Base-by-base conservation (phyloP, 208 protist genomes). In the Leishmania mexicana region DNA sequence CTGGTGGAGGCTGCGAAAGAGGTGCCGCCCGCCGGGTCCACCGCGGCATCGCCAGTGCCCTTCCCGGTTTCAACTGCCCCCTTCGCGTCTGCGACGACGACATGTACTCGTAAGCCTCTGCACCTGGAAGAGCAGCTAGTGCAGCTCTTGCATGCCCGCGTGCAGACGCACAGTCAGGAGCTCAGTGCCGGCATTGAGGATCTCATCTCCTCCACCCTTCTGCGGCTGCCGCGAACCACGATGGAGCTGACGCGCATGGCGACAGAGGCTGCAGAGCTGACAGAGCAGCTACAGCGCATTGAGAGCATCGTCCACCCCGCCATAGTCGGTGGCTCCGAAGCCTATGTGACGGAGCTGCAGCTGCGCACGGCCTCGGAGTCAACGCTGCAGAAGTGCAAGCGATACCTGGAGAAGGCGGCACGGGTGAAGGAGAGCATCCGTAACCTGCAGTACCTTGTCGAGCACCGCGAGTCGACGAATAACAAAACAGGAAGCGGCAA, bases 221-320 rank as follows among this genome's bases (percentile, higher is more conserved):
- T 93, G 21, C 93, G 93, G 10, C 88, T 96, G 17, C 93, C 93
- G 42, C 87, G 93, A 58, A 88, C 91, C 4, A 87, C 87, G 40
- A 85, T 95, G 74, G 93, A 96, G 81, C 87, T 96, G 54, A 73
- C 77, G 7, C 93, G 90, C 67, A 95, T 96, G 90, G 80, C 82
- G 11, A 78, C 81, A 8, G 93, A 96, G 42, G 78, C 91, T 7
- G 81, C 87, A 45, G 89, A 91, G 53, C 83, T 95, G 35, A 82
- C 88, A 11, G 76, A 79, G 70, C 87, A 89, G 73, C 75, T 96
- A 53, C 80, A 93, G 79, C 51, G 57, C 31, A 87, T 94, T 31
- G 76, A 86, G 38, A 81, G 86, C 7, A 82, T 81, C 21, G 85
- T 92, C 49, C 65, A 87, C 64, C 85, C 88, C 19, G 83, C 85